Percentiles rank a stretch among this genome's conserved stretches.
Conservation (phyloP, 2,329 filamentous ascomycete species). For the Pseudogymnoascus sp. region DNA sequence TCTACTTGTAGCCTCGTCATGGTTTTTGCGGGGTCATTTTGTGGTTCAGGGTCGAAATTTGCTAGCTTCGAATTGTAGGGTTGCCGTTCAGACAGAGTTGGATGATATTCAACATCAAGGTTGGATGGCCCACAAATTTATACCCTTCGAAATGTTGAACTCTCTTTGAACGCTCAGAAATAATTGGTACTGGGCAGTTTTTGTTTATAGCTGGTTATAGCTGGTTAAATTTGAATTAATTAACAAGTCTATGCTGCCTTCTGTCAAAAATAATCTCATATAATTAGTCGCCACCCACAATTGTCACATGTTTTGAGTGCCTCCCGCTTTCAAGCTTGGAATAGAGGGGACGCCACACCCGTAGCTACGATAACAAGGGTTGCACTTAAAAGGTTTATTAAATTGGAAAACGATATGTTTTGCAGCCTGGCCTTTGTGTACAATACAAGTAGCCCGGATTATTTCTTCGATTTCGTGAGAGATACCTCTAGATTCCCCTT, state of each 20-base stretch:
- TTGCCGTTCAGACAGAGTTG: conserved; percentile 5
- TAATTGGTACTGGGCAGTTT: neutral
- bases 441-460: neutral
- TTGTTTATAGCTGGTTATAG: neutral
- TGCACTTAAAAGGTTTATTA: neutral
- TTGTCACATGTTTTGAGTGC: neutral
- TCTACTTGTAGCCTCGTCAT: neutral
- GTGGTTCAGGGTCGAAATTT: neutral
- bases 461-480: neutral
- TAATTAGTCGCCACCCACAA: neutral
- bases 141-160: neutral
- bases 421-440: neutral
- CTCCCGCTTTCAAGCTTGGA: neutral
- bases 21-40: neutral
- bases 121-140: neutral
- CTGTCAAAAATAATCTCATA: neutral
- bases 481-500: neutral
- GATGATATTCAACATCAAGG: neutral
- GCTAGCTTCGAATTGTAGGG: conserved; percentile 9
- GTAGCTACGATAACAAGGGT: neutral
- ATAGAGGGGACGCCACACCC: neutral
- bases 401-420: neutral
- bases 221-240: no score
- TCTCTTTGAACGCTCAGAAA: neutral
- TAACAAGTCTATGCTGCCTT: no score